Base-by-base conservation (phyloP, 208 protist species). In the Trypanosoma conorhini region DNA sequence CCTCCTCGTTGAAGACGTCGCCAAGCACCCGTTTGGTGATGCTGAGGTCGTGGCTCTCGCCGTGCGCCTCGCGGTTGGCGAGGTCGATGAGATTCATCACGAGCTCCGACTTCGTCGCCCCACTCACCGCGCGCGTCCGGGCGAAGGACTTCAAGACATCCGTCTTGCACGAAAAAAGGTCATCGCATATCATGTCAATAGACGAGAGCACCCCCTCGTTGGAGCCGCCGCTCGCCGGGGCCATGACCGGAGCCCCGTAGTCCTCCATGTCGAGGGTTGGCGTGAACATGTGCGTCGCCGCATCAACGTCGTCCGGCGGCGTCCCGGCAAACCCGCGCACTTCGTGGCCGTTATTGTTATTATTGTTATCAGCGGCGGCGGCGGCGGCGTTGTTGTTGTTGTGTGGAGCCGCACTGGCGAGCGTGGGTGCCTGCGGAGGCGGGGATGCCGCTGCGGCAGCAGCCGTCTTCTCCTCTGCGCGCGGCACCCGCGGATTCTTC, bases 121-220 rank as follows among this genome's bases (percentile, higher is more conserved):
- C 74, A 9, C 57, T 60, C 3, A 93, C 67, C 8, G 76, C 63
- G 24, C 89, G 82, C 21, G 83, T 92, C 1, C 92, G 87, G 19
- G 87, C 83, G 66, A 95, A 96, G 30, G 75, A 83, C 33, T 81
- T 80, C 48, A 96, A 69, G 10, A 96, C 92, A 35, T 89, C 82
- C 9, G 84, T 91, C 61, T 95, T 94, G 68, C 89, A 95, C 60
- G 87, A 88, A 52, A 92, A 95, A 51, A 96, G 71, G 62, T 96
- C 92, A 65, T 96, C 92, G 64, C 88, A 95, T 28, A 96, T 80
- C 68, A 94, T 79, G 65, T 96, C 92, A 52, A 95, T 83, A 9
- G 81, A 68, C 24, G 78, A 77, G 4, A 96, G 81, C 0, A 96
- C 79, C 26, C 52, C 62, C 62, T 93, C 86, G 56, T 79, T 64